phyloP scores from a whole-genome alignment of 148 eudicot species.

The Euryodendron excelsum region DNA sequence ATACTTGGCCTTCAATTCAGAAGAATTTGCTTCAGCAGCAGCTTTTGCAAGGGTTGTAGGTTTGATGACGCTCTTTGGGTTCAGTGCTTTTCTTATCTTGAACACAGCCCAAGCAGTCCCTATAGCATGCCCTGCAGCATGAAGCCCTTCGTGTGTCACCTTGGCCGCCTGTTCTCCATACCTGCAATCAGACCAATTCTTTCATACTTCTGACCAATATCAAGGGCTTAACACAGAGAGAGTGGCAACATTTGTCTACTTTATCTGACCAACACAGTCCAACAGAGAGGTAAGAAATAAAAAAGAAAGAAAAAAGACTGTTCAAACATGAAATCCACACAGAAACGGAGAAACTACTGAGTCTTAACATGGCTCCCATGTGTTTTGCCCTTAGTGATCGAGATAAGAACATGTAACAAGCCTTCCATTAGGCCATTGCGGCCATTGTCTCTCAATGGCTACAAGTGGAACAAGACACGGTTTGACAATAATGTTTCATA shows the following conservation, averaged over 20 bases:
- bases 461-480: background rate
- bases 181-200: slow-evolving; percentile 23
- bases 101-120: slow-evolving; percentile 91
- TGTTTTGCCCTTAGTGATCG: too few species aligned
- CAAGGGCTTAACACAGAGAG: background rate
- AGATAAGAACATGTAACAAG: background rate
- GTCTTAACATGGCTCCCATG: background rate
- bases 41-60: slow-evolving; percentile 70
- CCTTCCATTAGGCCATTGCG: background rate
- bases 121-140: slow-evolving; percentile 79
- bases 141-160: slow-evolving; percentile 61
- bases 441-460: background rate
- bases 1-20: slow-evolving; percentile 24
- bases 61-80: slow-evolving; percentile 66
- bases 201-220: background rate
- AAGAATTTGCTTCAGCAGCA: slow-evolving; percentile 36
- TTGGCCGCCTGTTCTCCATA: slow-evolving; percentile 73
- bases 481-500: background rate
- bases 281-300: background rate
- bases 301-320: background rate
- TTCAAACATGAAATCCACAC: background rate
- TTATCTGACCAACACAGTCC: background rate
- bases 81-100: slow-evolving; percentile 75
- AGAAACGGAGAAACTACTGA: background rate
- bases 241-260: background rate